Evolutionary conservation across 768 basidiomycete species (phyloP).

Genomic region (Boletus reticuloceps): DNA sequence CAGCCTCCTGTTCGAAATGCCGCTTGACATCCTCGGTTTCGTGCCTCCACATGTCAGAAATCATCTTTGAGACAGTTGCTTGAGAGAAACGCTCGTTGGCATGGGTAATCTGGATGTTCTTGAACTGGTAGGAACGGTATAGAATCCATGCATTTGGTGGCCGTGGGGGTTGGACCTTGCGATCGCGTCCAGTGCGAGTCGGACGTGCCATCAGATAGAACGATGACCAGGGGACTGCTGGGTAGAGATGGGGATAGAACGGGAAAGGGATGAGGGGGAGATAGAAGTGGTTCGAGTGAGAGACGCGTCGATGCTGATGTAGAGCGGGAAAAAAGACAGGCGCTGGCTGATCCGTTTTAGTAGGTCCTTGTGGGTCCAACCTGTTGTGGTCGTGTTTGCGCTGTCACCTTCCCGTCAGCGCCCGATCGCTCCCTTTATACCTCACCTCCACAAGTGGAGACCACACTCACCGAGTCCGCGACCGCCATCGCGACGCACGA

Average conservation of each 20-base stretch:
- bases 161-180: slow-evolving; percentile 46
- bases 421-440: background rate
- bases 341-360: slow-evolving; percentile 27
- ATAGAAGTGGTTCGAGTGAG: slow-evolving; percentile 17
- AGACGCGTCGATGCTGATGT: slow-evolving; percentile 26
- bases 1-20: slow-evolving; percentile 53
- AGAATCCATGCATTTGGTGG: slow-evolving; percentile 85
- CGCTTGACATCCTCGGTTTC: slow-evolving; percentile 47
- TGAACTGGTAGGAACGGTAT: slow-evolving; percentile 63
- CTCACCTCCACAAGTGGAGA: slow-evolving; percentile 3
- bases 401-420: slow-evolving; percentile 6
- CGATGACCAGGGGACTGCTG: slow-evolving; percentile 3
- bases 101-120: slow-evolving; percentile 5
- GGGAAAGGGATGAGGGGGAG: slow-evolving; percentile 10
- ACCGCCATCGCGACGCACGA: slow-evolving; percentile 13
- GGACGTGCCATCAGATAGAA: slow-evolving; percentile 23
- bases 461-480: slow-evolving; percentile 18
- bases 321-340: slow-evolving; percentile 24
- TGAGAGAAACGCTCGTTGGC: slow-evolving; percentile 43
- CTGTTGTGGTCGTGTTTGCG: slow-evolving; percentile 33
- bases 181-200: slow-evolving; percentile 7
- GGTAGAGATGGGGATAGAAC: slow-evolving; percentile 5
- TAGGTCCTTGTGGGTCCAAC: slow-evolving; percentile 36
- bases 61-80: slow-evolving; percentile 60
- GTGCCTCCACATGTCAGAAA: slow-evolving; percentile 62